Base-by-base conservation (phyloP, 1,284 basidiomycete species). In the Erythrobasidium hasegawianum region DNA sequence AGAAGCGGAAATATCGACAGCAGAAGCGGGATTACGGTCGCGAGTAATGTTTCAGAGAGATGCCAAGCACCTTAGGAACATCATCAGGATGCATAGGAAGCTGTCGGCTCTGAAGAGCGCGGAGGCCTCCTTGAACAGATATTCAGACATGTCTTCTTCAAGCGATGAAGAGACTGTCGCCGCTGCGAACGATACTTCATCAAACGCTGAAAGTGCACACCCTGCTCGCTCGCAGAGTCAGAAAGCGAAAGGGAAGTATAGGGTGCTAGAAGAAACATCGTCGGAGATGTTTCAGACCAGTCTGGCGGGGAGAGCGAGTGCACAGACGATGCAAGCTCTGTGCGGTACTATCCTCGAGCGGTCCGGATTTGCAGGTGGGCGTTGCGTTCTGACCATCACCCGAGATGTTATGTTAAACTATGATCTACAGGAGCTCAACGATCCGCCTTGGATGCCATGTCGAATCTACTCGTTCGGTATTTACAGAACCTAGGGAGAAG, bases 401-500 rank as follows among this genome's bases (percentile, higher is more conserved):
- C n/a, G n/a, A n/a, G n/a, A n/a, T n/a, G n/a, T n/a, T n/a, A n/a
- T n/a, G n/a, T n/a, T n/a, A n/a, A n/a, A n/a, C n/a, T 20, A n/a
- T 65, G 10, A 11, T 9, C 22, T 9, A 2, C 68, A 81, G 81
- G 78, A n/a, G 76, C 78, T 16, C 79, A 79, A 24, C 83, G 83
- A 68, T 81, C 82, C 10, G 85, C 93, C 0, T 77, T 96, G 45
- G 87, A 92, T 70, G 86, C 93, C 14, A 78, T 97, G n/a, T 83
- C 87, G 0, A 83, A 87, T 54, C 86, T 95, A 2, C 83, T 87
- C 0, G 82, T 85, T 0, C 89, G 95, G 72, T 96, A 90, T 77
- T 74, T 97, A 1, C 78, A 84, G 45, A 95, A 92, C 73, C 83
- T 97, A 39, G 95, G 94, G 1, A 83, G 87, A 54, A 95, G 91